These are phyloP conservation scores for Davidsoniella australis DNA, from an alignment of 2,329 filamentous ascomycete species.

Conservation along the genomic window DNA sequence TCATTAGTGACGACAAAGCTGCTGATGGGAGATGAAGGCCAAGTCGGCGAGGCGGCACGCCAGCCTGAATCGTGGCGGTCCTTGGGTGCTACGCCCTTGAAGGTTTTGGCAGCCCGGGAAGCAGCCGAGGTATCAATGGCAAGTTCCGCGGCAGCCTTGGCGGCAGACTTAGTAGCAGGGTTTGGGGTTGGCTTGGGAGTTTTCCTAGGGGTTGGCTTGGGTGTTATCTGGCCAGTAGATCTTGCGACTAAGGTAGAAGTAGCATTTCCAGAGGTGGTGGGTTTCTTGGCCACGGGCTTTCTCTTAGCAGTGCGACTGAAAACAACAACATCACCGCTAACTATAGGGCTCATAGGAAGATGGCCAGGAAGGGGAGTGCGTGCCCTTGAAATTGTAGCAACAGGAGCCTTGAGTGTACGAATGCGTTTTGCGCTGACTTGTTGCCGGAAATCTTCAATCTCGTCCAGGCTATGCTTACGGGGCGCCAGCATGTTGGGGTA, in stretches of 20 bases:
- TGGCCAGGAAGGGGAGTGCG: too few relatives aligned
- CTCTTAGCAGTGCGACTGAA: not conserved
- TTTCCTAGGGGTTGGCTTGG: not conserved
- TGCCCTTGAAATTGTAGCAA: too few relatives aligned
- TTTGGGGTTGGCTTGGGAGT: not conserved
- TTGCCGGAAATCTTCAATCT: not conserved
- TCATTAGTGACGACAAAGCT: conserved; percentile 1
- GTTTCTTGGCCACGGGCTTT: not conserved
- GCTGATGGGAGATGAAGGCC: not conserved
- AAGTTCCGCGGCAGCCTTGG: not conserved
- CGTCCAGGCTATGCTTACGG: not conserved
- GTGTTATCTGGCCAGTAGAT: not conserved
- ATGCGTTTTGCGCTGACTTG: not conserved
- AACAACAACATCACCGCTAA: too few relatives aligned
- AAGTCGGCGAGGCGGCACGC: conserved; percentile 4
- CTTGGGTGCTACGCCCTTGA: not conserved
- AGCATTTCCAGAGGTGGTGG: not conserved
- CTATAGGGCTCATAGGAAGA: too few relatives aligned
- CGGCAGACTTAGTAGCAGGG: not conserved
- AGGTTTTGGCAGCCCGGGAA: not conserved
- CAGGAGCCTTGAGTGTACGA: not conserved
- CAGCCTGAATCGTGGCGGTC: not conserved
- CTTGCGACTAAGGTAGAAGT: too few relatives aligned
- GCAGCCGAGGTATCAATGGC: too few relatives aligned
- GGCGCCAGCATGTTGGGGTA: conserved; percentile 5